These are phyloP conservation scores for Pyrus pyrifolia DNA, from an alignment of 306 rosid genomes.

Conservation along the genomic window DNA sequence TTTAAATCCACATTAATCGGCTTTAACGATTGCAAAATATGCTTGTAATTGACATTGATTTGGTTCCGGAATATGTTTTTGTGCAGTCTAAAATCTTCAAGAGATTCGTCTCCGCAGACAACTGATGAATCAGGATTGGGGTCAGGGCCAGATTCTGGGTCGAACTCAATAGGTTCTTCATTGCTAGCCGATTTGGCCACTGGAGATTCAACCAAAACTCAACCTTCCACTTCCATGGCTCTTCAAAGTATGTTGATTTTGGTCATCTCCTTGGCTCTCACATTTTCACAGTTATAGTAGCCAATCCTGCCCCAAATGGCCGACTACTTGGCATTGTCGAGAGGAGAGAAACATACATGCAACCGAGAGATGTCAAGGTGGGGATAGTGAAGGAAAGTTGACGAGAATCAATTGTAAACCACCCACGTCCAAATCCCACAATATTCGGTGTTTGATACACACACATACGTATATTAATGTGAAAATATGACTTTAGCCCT, in stretches of 20 bases:
- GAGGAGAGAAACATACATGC: neutral
- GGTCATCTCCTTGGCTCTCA: slow-evolving; percentile 23
- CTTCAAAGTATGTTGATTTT: slow-evolving; percentile 19
- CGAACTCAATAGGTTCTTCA: slow-evolving; percentile 35
- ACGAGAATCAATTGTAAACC: slow-evolving; percentile 4
- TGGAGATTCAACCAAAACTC: slow-evolving; percentile 23
- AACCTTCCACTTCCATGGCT: neutral
- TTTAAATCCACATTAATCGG: neutral
- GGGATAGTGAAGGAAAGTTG: neutral
- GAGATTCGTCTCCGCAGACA: slow-evolving; percentile 24
- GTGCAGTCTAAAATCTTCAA: slow-evolving; percentile 44
- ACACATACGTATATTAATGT: neutral
- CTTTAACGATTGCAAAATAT: neutral
- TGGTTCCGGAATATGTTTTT: neutral
- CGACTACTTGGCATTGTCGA: neutral
- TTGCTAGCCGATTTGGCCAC: slow-evolving; percentile 70
- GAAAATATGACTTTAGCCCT: too few species aligned
- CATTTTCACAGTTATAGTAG: slow-evolving; percentile 17
- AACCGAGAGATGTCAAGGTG: neutral
- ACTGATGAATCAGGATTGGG: neutral
- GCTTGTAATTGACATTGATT: neutral
- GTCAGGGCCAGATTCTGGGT: slow-evolving; percentile 16
- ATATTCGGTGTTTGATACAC: slow-evolving; percentile 4
- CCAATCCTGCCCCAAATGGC: neutral
- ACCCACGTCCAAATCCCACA: slow-evolving; percentile 15